A percentile compares a stretch with the other conserved stretches of the same genome.
phyloP scores from a whole-genome alignment of 805 yeast genomes.

The Yarrowia deformans region DNA sequence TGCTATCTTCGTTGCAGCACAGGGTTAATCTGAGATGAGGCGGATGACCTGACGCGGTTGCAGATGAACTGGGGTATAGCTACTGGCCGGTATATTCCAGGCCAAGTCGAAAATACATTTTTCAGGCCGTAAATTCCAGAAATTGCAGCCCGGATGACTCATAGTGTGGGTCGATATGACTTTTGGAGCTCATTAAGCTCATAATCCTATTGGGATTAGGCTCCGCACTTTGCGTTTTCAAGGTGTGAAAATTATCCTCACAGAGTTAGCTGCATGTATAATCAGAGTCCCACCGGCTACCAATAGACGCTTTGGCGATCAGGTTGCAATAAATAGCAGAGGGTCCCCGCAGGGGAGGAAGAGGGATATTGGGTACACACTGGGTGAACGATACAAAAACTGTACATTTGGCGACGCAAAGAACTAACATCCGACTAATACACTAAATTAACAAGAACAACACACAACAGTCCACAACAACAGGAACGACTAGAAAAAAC shows the following conservation, averaged over 20 bases:
- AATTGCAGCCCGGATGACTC: conserved; percentile 4
- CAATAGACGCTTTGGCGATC: conserved; percentile 37
- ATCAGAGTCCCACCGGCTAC: conserved; percentile 35
- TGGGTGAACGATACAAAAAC: conserved; percentile 1
- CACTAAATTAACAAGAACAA: not conserved
- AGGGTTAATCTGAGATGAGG: conserved; percentile 22
- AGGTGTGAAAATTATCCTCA: conserved; percentile 21
- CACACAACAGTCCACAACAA: not conserved
- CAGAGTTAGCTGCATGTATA: conserved; percentile 37
- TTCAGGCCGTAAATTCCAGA: not conserved
- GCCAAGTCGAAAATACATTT: not conserved
- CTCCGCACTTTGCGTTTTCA: conserved; percentile 17
- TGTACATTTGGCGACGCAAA: conserved; percentile 3
- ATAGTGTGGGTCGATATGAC: not conserved
- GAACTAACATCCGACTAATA: not conserved
- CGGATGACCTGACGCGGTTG: not conserved
- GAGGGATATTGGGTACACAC: conserved; percentile 29
- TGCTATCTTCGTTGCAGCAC: conserved; percentile 35
- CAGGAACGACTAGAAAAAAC: not conserved
- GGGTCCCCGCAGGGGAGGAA: conserved; percentile 29
- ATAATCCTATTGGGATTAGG: not conserved
- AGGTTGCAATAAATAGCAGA: conserved; percentile 32
- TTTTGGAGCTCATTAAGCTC: conserved; percentile 3
- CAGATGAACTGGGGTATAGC: not conserved
- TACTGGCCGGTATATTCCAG: too few relatives aligned